Conservation (phyloP, 192 early-diverging fungal genomes). For the Podila clonocystis region DNA sequence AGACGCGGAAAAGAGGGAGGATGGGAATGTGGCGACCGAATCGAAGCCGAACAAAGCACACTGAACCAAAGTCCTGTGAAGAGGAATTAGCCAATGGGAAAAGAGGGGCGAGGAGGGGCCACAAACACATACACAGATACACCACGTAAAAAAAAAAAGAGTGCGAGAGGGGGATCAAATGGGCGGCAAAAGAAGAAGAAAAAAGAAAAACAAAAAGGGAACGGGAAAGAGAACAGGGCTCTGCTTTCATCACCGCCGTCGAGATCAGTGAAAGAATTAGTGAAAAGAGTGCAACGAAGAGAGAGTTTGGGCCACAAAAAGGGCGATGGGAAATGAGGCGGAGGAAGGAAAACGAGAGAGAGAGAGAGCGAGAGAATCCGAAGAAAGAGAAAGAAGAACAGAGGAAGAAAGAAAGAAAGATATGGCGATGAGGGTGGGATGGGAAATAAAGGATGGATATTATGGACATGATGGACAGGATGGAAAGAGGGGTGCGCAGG, state of each 20-base stretch:
- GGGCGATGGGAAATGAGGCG: neutral
- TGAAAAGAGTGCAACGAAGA: neutral
- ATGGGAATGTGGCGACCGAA: too few species aligned
- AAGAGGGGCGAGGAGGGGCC: too few species aligned
- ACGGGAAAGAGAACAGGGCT: neutral
- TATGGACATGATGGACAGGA: too few species aligned
- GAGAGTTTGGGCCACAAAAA: neutral
- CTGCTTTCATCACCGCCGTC: too few species aligned
- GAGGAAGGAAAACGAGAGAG: neutral
- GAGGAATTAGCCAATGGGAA: too few species aligned
- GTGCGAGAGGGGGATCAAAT: neutral
- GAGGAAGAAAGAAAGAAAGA: neutral
- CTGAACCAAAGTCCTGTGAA: too few species aligned
- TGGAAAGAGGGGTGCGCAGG: too few species aligned
- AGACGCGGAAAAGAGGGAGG: neutral
- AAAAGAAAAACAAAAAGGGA: neutral
- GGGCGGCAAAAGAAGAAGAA: too few species aligned
- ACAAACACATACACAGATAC: too few species aligned
- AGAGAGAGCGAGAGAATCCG: conserved; percentile 4
- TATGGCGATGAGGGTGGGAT: neutral
- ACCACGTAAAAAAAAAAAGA: too few species aligned
- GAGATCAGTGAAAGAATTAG: neutral
- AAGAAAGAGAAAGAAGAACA: neutral
- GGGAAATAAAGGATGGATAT: neutral
- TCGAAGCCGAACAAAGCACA: too few species aligned